Base-by-base conservation (phyloP, 2,329 filamentous ascomycete species). In the Tolypocladium pustulatum region DNA sequence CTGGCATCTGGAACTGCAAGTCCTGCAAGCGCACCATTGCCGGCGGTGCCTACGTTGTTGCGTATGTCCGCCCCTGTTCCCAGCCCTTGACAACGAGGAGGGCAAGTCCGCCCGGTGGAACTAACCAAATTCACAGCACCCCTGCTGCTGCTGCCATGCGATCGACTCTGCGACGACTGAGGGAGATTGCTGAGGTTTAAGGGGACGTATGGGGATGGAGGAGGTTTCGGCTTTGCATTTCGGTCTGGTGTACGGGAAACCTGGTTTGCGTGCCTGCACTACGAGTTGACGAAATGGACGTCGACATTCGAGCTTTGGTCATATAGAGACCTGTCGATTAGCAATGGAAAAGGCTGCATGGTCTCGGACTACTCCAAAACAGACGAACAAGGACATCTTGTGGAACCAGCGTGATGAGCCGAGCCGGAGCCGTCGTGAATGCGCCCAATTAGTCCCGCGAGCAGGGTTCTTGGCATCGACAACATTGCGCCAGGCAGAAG, bases 1-100 rank as follows among this genome's bases (percentile, higher is more conserved):
- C 93, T 71, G 92, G 92, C 72, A 97, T 96, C 85, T 97, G 93
- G 93, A 85, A 93, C 79, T 99, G 94, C 90, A 88, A 86, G 79
- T 84, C 88, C 62, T 97, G 94, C 88, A 87, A 90, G 78, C 97
- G 97, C 89, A 90, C 87, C 73, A 69, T 75, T 58, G 73, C 73
- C 58, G 75, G 75, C 69, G 93, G 93, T 80, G 94, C 93, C 73
- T 97, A 95, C 85, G 88, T 86, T 72, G 89, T 97, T 77, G 89
- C 94, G 93, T 97, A 91, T 81, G 92, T 94, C 61, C 53, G 52
- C 59, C 57, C 54, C 49, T 12, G 30, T 57, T 17, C 40, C 52
- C n/a, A 25, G 46, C 8, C 15, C 36, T 49, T 37, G 25, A 41
- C 25, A 6, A 17, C 8, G 30, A 34, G 30, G 20, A 22, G 10